Percentiles rank a stretch among this genome's conserved stretches.
Conservation (phyloP, 78 protist genomes). For the Abeoforma whisleri region DNA sequence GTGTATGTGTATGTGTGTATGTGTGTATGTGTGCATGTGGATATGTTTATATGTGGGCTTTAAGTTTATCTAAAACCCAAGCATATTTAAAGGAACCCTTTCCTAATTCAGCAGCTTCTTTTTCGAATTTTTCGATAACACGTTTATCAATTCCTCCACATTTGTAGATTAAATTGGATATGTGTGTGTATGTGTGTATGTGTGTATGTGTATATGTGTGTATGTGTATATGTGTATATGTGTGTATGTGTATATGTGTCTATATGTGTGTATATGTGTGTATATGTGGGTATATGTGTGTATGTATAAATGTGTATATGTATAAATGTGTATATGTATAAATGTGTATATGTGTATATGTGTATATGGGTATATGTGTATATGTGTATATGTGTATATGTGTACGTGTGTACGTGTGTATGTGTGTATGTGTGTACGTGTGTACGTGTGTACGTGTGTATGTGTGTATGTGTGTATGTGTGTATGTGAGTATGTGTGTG, state of each 20-base stretch:
- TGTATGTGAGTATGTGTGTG: neutral
- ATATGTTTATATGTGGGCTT: neutral
- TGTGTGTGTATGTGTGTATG: neutral
- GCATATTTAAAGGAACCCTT: conserved; percentile 97
- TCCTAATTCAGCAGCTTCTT: conserved; percentile 89
- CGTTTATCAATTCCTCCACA: conserved; percentile 92
- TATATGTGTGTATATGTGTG: conserved; percentile 18
- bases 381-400: conserved; percentile 1
- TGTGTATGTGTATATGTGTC: neutral
- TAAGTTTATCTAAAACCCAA: conserved; percentile 90
- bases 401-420: neutral
- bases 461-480: neutral
- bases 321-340: neutral
- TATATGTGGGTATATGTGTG: neutral
- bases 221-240: neutral
- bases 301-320: conserved; percentile 18
- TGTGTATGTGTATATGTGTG: neutral
- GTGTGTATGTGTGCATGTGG: neutral
- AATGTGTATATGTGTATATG: neutral
- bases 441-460: neutral
- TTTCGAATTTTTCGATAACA: conserved; percentile 69
- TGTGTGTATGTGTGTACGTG: conserved; percentile 5
- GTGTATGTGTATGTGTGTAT: neutral
- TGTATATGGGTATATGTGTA: neutral
- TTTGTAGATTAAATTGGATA: conserved; percentile 53